These are phyloP conservation scores for Endothia cerciana DNA, from an alignment of 2,329 filamentous ascomycete genomes.

Conservation along the genomic window DNA sequence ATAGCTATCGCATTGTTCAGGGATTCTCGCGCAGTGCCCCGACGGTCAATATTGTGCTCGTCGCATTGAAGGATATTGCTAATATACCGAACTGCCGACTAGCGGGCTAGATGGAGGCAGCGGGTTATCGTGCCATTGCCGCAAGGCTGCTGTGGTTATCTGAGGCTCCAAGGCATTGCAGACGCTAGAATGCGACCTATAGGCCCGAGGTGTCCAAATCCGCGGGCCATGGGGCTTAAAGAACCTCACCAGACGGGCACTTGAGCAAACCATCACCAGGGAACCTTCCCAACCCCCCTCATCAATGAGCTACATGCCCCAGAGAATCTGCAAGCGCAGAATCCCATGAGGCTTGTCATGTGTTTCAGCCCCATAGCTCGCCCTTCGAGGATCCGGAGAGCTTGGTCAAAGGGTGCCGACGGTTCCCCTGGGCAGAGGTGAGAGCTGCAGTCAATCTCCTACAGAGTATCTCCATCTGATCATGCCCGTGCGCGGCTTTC, in stretches of 20 bases:
- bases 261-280: slow-evolving; percentile 10
- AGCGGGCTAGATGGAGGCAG: neutral
- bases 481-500: slow-evolving; percentile 7
- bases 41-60: slow-evolving; percentile 10
- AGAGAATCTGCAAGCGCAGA: slow-evolving; percentile 6
- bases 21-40: neutral
- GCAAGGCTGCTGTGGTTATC: neutral
- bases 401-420: slow-evolving; percentile 13
- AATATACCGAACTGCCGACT: neutral
- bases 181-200: slow-evolving; percentile 9
- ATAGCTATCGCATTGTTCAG: neutral
- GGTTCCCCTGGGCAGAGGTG: slow-evolving; percentile 16
- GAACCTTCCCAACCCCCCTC: neutral
- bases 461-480: slow-evolving; percentile 16
- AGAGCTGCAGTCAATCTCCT: slow-evolving; percentile 1
- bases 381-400: slow-evolving; percentile 8
- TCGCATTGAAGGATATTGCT: slow-evolving; percentile 20
- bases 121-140: neutral
- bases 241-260: slow-evolving; percentile 12
- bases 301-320: neutral
- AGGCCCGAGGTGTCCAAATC: slow-evolving; percentile 9
- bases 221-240: slow-evolving; percentile 6
- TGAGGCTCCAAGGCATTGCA: slow-evolving; percentile 11
- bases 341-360: slow-evolving; percentile 7
- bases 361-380: slow-evolving; percentile 18